Percentiles rank a stretch among this genome's conserved stretches.
Evolutionary conservation across 2,329 filamentous ascomycete genomes (phyloP).

Genomic region (Alternaria hordeiaustralica): DNA sequence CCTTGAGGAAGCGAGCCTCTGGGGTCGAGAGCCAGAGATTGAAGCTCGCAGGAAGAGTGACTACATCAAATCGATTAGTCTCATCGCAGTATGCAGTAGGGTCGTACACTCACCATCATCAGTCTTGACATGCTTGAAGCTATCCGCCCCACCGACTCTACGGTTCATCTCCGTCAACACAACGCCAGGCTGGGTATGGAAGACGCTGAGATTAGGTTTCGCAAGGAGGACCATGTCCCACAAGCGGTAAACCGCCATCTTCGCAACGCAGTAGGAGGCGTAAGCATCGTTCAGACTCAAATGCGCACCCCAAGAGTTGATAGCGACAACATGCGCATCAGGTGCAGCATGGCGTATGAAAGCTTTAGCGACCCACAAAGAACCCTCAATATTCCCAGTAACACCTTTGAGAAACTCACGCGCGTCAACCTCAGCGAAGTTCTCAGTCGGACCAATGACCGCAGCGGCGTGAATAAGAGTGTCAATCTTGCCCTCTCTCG

Average conservation of each 20-base stretch:
- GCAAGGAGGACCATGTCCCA: constrained; percentile 46
- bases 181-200: constrained; percentile 52
- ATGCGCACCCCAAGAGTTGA: constrained; percentile 28
- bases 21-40: constrained; percentile 41
- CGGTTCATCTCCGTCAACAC: constrained; percentile 24
- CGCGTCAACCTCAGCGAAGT: constrained; percentile 8
- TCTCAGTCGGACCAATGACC: constrained; percentile 4
- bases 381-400: constrained; percentile 22
- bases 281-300: constrained; percentile 17
- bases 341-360: constrained; percentile 28
- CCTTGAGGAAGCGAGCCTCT: constrained; percentile 26
- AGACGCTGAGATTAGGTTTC: constrained; percentile 48
- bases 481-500: constrained; percentile 26
- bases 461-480: constrained; percentile 34
- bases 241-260: constrained; percentile 47
- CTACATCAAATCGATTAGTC: not conserved
- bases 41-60: constrained; percentile 22
- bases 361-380: constrained; percentile 25
- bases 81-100: not conserved
- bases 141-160: not conserved
- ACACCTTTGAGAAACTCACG: constrained; percentile 19
- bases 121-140: constrained; percentile 1
- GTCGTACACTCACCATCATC: constrained; percentile 1
- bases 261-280: constrained; percentile 44
- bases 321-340: constrained; percentile 18